Base-by-base conservation (phyloP, 148 eudicot genomes). In the Simmondsia chinensis region DNA sequence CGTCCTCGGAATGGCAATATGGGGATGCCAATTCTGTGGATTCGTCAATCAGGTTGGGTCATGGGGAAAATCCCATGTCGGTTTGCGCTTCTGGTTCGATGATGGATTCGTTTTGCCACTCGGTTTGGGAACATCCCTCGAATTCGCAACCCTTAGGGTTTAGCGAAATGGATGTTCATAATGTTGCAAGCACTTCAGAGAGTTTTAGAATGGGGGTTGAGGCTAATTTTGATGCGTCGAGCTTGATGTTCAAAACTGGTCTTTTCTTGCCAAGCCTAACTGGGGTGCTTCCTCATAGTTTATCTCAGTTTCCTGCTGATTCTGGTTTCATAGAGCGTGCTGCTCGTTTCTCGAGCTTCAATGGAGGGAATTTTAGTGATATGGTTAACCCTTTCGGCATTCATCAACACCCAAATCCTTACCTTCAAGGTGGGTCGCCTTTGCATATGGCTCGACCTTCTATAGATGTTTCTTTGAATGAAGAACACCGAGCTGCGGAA, bases 301-400 rank as follows among this genome's bases (percentile, higher is more conserved):
- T 91, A 27, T 72, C 86, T 32, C 80, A 82, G 17, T 75, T 82
- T 65, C 89, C 96, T 18, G 69, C 89, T 12, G 96, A 93, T 74
- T 82, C 83, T n/a, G 94, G 73, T 59, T 82, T 93, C 56, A 82
- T 93, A 23, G 94, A 93, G 46, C 73, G 96, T 17, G 99, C 99
- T 32, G 96, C 99, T 2, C 79, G 89, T 62, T 86, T 76, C 48
- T 93, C 99, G 16, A 69, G 82, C 59, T 93, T 93, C 27, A 69
- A 74, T 44, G 82, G 75, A 20, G 94, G 80, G 27, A 77, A 70
- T 57, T 68, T 79, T 37, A 53, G 73, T 39, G 79, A 82, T 54
- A 56, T 73, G 60, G 45, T 80, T 57, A 76, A 64, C 73, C 78
- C 83, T 39, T 82, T 74, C 53, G 54, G 65, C 43, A 36, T 60